Evolutionary conservation across 1,284 basidiomycete genomes (phyloP).

Genomic region (Ustilago loliicola): DNA sequence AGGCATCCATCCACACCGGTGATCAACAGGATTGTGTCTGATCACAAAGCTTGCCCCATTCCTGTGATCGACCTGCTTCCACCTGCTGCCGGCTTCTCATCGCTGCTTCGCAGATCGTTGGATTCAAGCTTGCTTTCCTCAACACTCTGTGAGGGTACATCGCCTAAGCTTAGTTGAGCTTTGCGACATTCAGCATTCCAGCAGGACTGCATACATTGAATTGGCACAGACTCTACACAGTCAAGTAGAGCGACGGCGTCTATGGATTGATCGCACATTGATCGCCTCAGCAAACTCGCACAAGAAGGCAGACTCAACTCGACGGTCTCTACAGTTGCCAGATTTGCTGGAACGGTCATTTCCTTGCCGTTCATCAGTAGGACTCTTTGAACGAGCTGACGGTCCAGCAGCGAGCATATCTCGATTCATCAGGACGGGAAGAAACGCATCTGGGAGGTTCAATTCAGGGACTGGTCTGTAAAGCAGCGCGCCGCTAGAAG

Average conservation of each 20-base stretch:
- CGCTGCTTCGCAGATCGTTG: not conserved
- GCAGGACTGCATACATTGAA: not conserved
- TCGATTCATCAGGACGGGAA: not conserved
- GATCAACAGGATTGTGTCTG: not conserved
- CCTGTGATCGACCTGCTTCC: not conserved
- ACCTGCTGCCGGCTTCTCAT: not conserved
- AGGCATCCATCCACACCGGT: not conserved
- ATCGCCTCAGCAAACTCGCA: not conserved
- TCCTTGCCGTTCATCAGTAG: not conserved
- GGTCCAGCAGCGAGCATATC: not conserved
- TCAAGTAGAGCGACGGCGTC: not conserved
- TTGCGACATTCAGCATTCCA: not conserved
- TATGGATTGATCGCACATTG: not conserved
- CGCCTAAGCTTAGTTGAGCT: not conserved
- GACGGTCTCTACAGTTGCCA: too few species aligned
- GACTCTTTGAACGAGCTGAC: not conserved
- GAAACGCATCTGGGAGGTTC: not conserved
- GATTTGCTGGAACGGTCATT: not conserved
- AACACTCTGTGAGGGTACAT: not conserved
- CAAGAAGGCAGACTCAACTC: not conserved
- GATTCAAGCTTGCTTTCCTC: not conserved
- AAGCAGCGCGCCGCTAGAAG: not conserved
- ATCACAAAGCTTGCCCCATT: not conserved
- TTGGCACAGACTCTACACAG: not conserved
- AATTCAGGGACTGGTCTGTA: not conserved